phyloP scores from a whole-genome alignment of 352 stramenopile genomes.

The Phytophthora constricta region DNA sequence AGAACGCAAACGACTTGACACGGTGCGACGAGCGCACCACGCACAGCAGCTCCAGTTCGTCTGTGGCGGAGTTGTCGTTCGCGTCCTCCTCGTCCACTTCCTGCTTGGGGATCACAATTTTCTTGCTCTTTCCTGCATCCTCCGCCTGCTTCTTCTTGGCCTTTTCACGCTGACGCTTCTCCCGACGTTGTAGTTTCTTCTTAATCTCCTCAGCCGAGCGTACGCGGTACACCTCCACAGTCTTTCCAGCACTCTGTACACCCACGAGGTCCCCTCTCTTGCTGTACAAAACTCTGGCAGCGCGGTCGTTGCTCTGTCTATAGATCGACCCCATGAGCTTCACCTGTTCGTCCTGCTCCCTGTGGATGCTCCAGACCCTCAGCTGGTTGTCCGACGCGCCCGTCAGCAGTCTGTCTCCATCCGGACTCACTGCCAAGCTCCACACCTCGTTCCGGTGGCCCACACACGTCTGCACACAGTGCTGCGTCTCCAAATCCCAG shows the following conservation, averaged over 20 bases:
- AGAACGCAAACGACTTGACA: conserved; percentile 90
- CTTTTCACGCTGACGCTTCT: conserved; percentile 91
- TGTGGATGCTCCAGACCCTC: conserved; percentile 69
- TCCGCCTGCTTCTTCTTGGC: conserved; percentile 69
- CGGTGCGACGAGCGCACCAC: conserved; percentile 86
- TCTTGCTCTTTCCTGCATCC: conserved; percentile 33
- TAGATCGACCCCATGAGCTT: conserved; percentile 76
- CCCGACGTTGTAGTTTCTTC: conserved; percentile 92
- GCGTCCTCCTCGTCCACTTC: conserved; percentile 55
- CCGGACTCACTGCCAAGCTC: conserved; percentile 81
- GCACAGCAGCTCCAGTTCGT: conserved; percentile 88
- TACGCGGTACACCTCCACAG: conserved; percentile 92
- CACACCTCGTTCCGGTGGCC: conserved; percentile 94
- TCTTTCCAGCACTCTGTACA: conserved; percentile 86
- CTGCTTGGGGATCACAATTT: conserved; percentile 43
- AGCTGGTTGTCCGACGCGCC: conserved; percentile 87
- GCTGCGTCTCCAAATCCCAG: conserved; percentile 94
- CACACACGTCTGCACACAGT: conserved; percentile 95
- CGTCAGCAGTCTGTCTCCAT: conserved; percentile 72
- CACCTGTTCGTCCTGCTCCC: conserved; percentile 45
- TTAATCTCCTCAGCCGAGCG: conserved; percentile 86
- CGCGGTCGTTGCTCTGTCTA: conserved; percentile 79
- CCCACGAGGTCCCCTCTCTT: conserved; percentile 66
- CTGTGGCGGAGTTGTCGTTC: conserved; percentile 68
- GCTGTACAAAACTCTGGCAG: conserved; percentile 70